Percentiles rank a stretch among this genome's conserved stretches.
phyloP scores from a whole-genome alignment of 2,329 filamentous ascomycete genomes.

The Trichoderma afroharzianum region DNA sequence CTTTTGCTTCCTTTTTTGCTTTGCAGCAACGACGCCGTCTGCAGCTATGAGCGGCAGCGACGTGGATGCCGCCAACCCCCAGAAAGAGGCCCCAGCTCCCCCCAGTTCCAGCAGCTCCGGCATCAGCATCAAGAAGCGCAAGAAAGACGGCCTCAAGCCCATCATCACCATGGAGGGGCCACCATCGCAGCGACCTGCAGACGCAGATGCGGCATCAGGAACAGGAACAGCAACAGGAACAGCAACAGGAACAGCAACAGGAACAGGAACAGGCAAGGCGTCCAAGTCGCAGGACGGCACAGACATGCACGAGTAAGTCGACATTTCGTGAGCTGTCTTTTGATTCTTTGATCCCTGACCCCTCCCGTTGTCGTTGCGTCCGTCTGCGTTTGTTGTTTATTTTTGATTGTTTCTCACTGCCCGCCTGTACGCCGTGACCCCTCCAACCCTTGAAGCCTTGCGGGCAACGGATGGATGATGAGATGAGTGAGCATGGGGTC shows the following conservation, averaged over 20 bases:
- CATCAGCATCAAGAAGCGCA: constrained; percentile 61
- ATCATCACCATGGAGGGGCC: constrained; percentile 66
- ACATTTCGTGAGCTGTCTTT: background rate
- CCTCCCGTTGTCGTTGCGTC: background rate
- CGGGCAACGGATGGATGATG: background rate
- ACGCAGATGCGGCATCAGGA: constrained; percentile 12
- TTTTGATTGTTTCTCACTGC: background rate
- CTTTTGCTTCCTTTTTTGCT: background rate
- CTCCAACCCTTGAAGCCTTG: constrained; percentile 1
- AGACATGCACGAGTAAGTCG: background rate
- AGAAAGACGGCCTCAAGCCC: constrained; percentile 70
- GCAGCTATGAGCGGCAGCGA: constrained; percentile 29
- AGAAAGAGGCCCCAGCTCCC: constrained; percentile 8
- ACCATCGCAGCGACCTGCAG: background rate
- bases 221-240: background rate
- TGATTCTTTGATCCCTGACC: background rate
- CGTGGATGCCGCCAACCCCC: constrained; percentile 28
- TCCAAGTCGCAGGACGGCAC: background rate
- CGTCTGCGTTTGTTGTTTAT: constrained; percentile 27
- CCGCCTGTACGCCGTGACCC: background rate
- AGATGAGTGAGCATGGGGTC: background rate
- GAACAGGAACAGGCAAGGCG: background rate
- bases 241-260: background rate
- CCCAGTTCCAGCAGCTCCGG: constrained; percentile 29
- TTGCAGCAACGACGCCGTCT: background rate